Percentiles rank a stretch among this genome's conserved stretches.
These are phyloP conservation scores for Rhamnella rubrinervis DNA, from an alignment of 331 rosid genomes.

Conservation along the genomic window DNA sequence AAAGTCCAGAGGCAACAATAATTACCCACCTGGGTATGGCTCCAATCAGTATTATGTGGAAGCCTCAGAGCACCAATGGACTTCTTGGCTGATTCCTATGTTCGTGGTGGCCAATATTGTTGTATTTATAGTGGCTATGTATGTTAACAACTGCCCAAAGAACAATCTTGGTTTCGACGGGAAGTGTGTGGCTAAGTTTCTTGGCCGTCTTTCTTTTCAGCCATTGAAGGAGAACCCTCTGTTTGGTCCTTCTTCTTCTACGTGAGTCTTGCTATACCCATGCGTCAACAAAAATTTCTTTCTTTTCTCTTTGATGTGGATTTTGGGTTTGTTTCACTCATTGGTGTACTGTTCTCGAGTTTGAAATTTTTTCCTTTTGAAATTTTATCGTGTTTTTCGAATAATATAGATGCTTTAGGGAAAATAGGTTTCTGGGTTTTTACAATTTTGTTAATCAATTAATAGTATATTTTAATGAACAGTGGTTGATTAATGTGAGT, in stretches of 20 bases:
- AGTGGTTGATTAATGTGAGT: too few relatives aligned
- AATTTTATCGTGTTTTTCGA: not conserved
- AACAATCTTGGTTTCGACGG: slow-evolving; percentile 27
- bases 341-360: not conserved
- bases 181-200: slow-evolving; percentile 39
- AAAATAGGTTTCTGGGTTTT: too few relatives aligned
- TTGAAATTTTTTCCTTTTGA: not conserved
- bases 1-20: slow-evolving; percentile 23
- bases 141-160: slow-evolving; percentile 39
- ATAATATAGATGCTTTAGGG: not conserved
- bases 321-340: not conserved
- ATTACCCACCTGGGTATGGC: slow-evolving; percentile 14
- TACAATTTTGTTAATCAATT: too few relatives aligned
- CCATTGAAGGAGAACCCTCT: slow-evolving; percentile 51
- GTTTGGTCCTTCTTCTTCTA: slow-evolving; percentile 46
- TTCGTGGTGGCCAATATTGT: slow-evolving; percentile 44
- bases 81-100: slow-evolving; percentile 53
- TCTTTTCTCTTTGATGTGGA: not conserved
- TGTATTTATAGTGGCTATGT: slow-evolving; percentile 43
- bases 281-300: not conserved
- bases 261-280: slow-evolving; percentile 29
- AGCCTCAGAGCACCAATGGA: slow-evolving; percentile 43
- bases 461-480: too few relatives aligned
- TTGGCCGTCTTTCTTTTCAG: slow-evolving; percentile 46
- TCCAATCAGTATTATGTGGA: slow-evolving; percentile 28